phyloP scores from a whole-genome alignment of 495 filamentous ascomycete species.

The Xylaria grammica region DNA sequence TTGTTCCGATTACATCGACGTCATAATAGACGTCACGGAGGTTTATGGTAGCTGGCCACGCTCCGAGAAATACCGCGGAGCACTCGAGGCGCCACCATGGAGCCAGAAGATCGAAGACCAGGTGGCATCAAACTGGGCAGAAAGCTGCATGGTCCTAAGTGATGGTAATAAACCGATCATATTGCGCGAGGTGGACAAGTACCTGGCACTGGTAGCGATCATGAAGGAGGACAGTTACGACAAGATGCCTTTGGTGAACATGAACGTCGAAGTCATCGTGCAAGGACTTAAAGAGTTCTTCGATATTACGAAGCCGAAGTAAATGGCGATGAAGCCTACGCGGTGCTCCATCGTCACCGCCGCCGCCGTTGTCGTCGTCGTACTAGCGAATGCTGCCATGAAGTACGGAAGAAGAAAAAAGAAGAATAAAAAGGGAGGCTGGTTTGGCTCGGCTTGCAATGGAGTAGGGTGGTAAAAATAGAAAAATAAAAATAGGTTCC shows the following conservation, averaged over 20 bases:
- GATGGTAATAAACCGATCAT: slow-evolving; percentile 83
- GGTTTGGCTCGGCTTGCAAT: neutral
- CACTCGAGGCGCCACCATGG: slow-evolving; percentile 64
- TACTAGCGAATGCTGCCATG: neutral
- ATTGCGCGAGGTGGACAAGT: slow-evolving; percentile 90
- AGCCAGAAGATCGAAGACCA: slow-evolving; percentile 68
- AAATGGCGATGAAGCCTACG: neutral
- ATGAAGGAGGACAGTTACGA: slow-evolving; percentile 69
- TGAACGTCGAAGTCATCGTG: slow-evolving; percentile 62
- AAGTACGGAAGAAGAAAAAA: no score
- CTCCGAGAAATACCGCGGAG: slow-evolving; percentile 53
- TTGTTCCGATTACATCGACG: slow-evolving; percentile 96
- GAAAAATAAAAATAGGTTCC: no score
- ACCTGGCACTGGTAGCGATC: slow-evolving; percentile 75
- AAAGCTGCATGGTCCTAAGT: slow-evolving; percentile 78
- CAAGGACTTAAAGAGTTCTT: slow-evolving; percentile 61
- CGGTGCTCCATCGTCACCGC: neutral
- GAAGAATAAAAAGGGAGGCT: neutral
- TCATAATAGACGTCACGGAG: slow-evolving; percentile 94
- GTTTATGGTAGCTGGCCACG: slow-evolving; percentile 82
- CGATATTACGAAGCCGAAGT: slow-evolving; percentile 59
- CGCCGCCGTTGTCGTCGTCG: neutral
- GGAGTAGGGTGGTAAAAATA: neutral
- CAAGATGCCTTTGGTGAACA: slow-evolving; percentile 63
- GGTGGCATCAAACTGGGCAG: slow-evolving; percentile 68